Percentiles rank a stretch among this genome's conserved stretches.
These are phyloP conservation scores for Rostrohypoxylon terebratum DNA, from an alignment of 495 filamentous ascomycete genomes.

Conservation along the genomic window DNA sequence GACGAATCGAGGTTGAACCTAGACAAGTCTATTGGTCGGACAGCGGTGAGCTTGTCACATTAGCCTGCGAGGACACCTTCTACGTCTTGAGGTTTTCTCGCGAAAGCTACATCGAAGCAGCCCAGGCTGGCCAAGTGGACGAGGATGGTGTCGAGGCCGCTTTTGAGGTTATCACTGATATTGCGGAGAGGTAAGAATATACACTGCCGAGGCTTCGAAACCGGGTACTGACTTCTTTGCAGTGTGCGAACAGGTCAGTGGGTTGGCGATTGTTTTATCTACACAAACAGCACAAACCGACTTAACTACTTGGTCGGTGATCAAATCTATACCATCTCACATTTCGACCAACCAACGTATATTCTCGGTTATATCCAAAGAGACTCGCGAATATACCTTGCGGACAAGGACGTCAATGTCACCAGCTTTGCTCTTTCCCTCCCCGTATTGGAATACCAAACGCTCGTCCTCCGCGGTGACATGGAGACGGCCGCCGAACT, in stretches of 20 bases:
- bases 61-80: slow-evolving; percentile 95
- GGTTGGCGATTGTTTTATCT: slow-evolving; percentile 99
- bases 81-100: slow-evolving; percentile 92
- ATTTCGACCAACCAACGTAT: slow-evolving; percentile 96
- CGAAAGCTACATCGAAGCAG: slow-evolving; percentile 84
- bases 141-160: slow-evolving; percentile 98
- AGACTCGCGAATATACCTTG: slow-evolving; percentile 91
- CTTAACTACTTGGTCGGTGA: slow-evolving; percentile 98
- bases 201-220: not conserved
- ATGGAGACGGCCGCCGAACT: slow-evolving; percentile 91
- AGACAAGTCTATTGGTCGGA: slow-evolving; percentile 97
- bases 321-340: slow-evolving; percentile 97
- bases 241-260: slow-evolving; percentile 95
- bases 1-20: slow-evolving; percentile 96
- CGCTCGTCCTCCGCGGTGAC: slow-evolving; percentile 92
- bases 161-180: slow-evolving; percentile 94
- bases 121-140: slow-evolving; percentile 83
- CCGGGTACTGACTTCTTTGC: slow-evolving; percentile 37
- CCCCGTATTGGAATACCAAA: slow-evolving; percentile 97
- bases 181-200: slow-evolving; percentile 78
- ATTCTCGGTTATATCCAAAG: slow-evolving; percentile 94
- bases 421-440: slow-evolving; percentile 92
- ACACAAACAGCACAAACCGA: slow-evolving; percentile 96
- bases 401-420: slow-evolving; percentile 93
- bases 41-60: slow-evolving; percentile 88